Percentiles rank a stretch among this genome's conserved stretches.
These are phyloP conservation scores for Fusarium chlamydosporum DNA, from an alignment of 2,329 filamentous ascomycete species.

Conservation along the genomic window DNA sequence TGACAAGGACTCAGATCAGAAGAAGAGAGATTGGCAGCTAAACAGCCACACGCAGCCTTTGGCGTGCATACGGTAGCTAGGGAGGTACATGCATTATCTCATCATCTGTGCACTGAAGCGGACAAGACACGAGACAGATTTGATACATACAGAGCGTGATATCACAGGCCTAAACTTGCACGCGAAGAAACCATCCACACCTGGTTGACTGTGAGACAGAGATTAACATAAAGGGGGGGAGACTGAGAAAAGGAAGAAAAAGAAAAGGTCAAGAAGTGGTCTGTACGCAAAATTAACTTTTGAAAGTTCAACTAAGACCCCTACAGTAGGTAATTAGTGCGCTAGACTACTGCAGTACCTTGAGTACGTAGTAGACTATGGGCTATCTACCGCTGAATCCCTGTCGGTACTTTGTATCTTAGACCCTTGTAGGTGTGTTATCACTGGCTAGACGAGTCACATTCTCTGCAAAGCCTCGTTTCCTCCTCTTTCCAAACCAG, in stretches of 20 bases:
- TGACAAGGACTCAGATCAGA: background rate
- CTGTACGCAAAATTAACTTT: conserved; percentile 6
- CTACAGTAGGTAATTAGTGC: background rate
- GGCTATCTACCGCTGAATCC: background rate
- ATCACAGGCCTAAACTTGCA: too few relatives aligned
- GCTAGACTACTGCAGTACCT: too few relatives aligned
- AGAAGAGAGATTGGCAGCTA: background rate
- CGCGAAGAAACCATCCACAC: background rate
- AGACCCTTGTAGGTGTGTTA: background rate
- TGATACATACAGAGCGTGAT: conserved; percentile 4
- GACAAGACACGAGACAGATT: conserved; percentile 4
- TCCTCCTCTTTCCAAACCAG: too few relatives aligned
- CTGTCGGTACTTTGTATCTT: background rate
- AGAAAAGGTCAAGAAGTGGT: conserved; percentile 1
- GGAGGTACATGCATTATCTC: background rate
- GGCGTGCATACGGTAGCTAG: background rate
- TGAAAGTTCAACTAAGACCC: background rate
- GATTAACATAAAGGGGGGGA: background rate
- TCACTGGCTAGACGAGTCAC: background rate
- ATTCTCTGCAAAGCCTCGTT: background rate
- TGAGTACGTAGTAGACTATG: too few relatives aligned
- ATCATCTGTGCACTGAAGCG: background rate
- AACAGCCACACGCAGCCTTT: background rate
- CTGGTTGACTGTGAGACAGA: background rate
- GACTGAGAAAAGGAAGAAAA: background rate